A percentile compares a stretch with the other conserved stretches of the same genome.
Evolutionary conservation across 208 protist genomes (phyloP).

Genomic region (Porcisia hertigi): DNA sequence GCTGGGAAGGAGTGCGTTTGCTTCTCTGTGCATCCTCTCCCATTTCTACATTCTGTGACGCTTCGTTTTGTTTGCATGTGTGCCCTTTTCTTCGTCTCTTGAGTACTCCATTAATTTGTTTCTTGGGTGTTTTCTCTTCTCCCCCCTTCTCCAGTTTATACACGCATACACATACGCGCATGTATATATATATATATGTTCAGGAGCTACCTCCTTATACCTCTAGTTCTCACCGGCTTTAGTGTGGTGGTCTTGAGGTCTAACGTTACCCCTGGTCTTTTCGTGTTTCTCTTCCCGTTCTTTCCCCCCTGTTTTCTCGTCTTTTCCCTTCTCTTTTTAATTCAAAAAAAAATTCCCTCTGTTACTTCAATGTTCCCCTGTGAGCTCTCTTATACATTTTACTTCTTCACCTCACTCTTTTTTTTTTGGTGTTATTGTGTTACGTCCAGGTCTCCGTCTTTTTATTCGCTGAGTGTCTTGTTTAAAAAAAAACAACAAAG

Average conservation of each 20-base stretch:
- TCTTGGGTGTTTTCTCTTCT: not conserved
- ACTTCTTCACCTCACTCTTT: too few species aligned
- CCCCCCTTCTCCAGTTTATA: not conserved
- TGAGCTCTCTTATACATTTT: too few species aligned
- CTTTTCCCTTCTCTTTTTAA: not conserved
- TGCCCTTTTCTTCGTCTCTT: not conserved
- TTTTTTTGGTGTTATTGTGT: too few species aligned
- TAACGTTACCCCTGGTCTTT: not conserved
- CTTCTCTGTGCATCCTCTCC: not conserved
- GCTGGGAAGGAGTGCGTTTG: not conserved
- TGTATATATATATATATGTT: not conserved
- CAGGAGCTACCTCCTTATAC: not conserved
- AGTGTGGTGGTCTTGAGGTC: not conserved
- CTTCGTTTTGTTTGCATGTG: not conserved
- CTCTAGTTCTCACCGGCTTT: not conserved
- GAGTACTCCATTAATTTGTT: not conserved
- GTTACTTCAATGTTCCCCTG: too few species aligned
- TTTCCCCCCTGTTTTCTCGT: not conserved
- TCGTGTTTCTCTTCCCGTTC: not conserved
- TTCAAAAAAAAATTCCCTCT: too few species aligned
- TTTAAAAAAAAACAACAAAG: too few species aligned
- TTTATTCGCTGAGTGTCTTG: too few species aligned
- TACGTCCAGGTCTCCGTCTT: too few species aligned
- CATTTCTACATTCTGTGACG: not conserved
- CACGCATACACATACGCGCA: not conserved